phyloP scores from a whole-genome alignment of 106 monocot species.

The Allium cepa region DNA sequence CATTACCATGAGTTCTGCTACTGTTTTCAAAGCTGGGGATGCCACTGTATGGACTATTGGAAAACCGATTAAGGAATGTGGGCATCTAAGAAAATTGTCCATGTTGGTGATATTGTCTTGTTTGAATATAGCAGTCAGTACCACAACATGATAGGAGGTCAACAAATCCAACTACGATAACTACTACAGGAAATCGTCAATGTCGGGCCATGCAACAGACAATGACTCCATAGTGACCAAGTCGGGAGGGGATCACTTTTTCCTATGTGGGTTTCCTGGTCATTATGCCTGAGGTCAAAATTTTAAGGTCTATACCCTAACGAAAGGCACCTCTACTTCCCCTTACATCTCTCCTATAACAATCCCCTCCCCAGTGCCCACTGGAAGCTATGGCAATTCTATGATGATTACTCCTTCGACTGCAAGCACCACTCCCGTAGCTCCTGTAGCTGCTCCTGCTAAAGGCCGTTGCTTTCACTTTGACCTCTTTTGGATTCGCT shows the following conservation, averaged over 20 bases:
- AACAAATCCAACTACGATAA: conserved; percentile 25
- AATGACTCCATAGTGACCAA: conserved; percentile 47
- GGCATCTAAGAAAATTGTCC: too few species aligned
- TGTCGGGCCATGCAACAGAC: conserved; percentile 35
- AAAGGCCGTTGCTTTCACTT: too few species aligned
- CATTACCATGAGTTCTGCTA: too few species aligned
- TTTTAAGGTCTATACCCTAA: conserved; percentile 26
- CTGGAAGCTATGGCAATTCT: background rate
- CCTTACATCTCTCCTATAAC: background rate
- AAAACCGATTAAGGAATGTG: too few species aligned
- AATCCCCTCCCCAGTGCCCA: background rate
- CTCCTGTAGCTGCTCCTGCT: too few species aligned
- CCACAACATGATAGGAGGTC: background rate
- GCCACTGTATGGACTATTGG: too few species aligned
- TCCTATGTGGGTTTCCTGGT: conserved; percentile 53
- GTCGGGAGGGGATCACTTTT: conserved; percentile 34
- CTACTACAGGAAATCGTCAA: conserved; percentile 24
- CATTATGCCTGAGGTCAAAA: conserved; percentile 60
- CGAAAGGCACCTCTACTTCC: conserved; percentile 12
- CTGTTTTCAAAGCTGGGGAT: too few species aligned
- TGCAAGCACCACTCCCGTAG: too few species aligned
- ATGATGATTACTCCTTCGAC: too few species aligned
- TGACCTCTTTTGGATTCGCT: too few species aligned
- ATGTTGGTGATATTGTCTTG: conserved; percentile 10
- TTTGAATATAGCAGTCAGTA: conserved; percentile 9